These are phyloP conservation scores for Aspergillus cavernicola DNA, from an alignment of 495 filamentous ascomycete species.

Conservation along the genomic window DNA sequence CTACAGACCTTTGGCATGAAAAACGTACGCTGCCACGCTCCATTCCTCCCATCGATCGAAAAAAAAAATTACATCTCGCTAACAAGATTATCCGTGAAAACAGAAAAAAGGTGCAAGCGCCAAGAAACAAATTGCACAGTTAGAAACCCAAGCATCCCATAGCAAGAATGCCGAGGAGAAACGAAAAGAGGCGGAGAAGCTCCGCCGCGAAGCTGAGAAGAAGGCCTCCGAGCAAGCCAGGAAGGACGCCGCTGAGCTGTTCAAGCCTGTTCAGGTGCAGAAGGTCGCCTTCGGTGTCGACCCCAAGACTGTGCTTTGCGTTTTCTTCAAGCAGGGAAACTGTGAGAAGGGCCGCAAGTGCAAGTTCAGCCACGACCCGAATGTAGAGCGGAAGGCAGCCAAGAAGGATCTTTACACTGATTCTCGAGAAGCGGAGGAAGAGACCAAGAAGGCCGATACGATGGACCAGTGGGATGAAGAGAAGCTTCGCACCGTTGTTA, in stretches of 20 bases:
- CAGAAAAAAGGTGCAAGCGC: constrained; percentile 90
- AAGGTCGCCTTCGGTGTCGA: constrained; percentile 98
- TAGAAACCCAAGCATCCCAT: constrained; percentile 65
- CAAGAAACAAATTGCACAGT: constrained; percentile 81
- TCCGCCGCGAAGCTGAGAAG: constrained; percentile 80
- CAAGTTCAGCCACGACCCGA: constrained; percentile 93
- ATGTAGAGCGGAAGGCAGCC: constrained; percentile 81
- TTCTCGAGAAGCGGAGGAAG: constrained; percentile 69
- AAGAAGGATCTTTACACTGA: constrained; percentile 94
- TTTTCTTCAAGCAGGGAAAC: constrained; percentile 92
- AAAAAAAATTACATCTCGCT: too few species aligned
- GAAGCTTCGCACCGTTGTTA: constrained; percentile 83
- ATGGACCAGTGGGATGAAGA: constrained; percentile 98
- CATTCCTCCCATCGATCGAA: constrained; percentile 13
- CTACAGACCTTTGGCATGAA: constrained; percentile 93
- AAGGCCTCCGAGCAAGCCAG: constrained; percentile 77
- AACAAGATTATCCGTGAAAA: constrained; percentile 11
- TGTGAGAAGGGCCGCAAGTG: constrained; percentile 98
- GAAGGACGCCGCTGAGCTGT: constrained; percentile 75
- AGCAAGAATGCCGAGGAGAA: constrained; percentile 82
- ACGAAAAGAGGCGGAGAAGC: constrained; percentile 84
- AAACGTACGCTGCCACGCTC: constrained; percentile 57
- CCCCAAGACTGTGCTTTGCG: constrained; percentile 95
- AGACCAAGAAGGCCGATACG: constrained; percentile 83
- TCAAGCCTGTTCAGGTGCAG: constrained; percentile 91